Evolutionary conservation across 1,284 basidiomycete species (phyloP), one percentile per base, ranked within the genome.

Genomic region (Schizopora paradoxa): DNA sequence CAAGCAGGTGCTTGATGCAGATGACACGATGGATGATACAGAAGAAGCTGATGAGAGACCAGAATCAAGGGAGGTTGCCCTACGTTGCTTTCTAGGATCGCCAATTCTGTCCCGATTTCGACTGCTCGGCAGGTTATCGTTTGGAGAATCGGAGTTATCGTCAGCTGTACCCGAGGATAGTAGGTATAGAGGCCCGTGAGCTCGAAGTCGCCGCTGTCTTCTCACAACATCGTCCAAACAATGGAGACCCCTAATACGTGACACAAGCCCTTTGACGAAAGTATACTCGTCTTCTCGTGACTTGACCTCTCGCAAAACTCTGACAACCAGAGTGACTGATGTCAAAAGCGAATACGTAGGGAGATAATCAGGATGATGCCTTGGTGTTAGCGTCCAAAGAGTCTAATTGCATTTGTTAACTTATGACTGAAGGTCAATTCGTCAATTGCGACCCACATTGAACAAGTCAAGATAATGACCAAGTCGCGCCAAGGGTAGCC

Each of bases 241-340:
- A 0, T 80, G 76, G 2, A 90, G 58, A 1, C 82, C 84, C 18
- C 74, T 68, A 43, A 93, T 75, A 0, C 73, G 70, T 7, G 67
- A 61, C 13, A 77, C 66, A 13, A 90, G 67, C n/a, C 69, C 63
- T 59, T 85, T 84, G 25, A 87, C 68, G 37, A 79, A 65, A 19
- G 82, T 75, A 59, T 91, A 89, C 52, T 91, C 88, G 47, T 91
- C 87, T 62, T 93, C 90, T 14, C 86, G 76, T 3, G 74, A 65
- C 60, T 91, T 92, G 51, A 91, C 86, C 53, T 91, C 87, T 41
- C 82, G 79, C 63, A 95, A 75, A 1, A 84, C 80, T 19, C 77
- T 73, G 41, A 92, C 78, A 27, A 84, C 74, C 51, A 79, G 66
- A 47, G 86, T 79, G 5, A 79, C 82, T 3, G 77, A 75, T 47